Base-by-base conservation (phyloP, 2,329 filamentous ascomycete genomes). In the Alternaria consortialis region DNA sequence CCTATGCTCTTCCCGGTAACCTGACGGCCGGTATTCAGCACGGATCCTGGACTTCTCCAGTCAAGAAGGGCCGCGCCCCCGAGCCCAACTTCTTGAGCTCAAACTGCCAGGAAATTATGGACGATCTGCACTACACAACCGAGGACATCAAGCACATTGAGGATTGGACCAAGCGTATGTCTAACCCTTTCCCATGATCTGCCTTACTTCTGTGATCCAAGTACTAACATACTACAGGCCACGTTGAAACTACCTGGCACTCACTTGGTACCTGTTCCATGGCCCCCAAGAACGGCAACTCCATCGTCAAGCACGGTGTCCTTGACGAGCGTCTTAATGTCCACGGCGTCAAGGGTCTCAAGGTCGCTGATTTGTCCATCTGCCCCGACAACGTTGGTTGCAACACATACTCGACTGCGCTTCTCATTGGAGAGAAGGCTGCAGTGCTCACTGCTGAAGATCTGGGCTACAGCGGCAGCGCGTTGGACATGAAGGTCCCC, bases 201-300 rank as follows among this genome's bases (percentile, higher is more conserved):
- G 27, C 23, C 20, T 7, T 11, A 34, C 36, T 8, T 9, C 8
- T 40, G 20, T 20, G 11, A 34, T 15, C 12, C 32, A 34, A 15
- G 13, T 34, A 46, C 51, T 51, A 53, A 56, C 34, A 17, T 36
- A 32, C 32, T 15, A 27, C 39, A 77, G 74, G 74, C 63, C 90
- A 92, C 74, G 88, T 91, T 50, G 90, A 93, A 80, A 92, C 88
- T 51, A 93, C 90, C 37, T 91, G 90, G 90, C 90, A 92, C 81
- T 79, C 80, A 17, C 81, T 87, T 7, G 84, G 85, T 39, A 93
- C 90, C 1, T 92, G 90, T 80, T 91, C 88, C 53, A 93, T 93
- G 90, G 90, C 90, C 0, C 91, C 91, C 5, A 85, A 81, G 62
- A 86, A 92, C 72, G 91, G 91, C 61, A 94, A 93, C 82, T 89